A percentile compares a stretch with the other conserved stretches of the same genome.
Conservation (phyloP, 2,329 filamentous ascomycete species). For the Parafenestella ontariensis region DNA sequence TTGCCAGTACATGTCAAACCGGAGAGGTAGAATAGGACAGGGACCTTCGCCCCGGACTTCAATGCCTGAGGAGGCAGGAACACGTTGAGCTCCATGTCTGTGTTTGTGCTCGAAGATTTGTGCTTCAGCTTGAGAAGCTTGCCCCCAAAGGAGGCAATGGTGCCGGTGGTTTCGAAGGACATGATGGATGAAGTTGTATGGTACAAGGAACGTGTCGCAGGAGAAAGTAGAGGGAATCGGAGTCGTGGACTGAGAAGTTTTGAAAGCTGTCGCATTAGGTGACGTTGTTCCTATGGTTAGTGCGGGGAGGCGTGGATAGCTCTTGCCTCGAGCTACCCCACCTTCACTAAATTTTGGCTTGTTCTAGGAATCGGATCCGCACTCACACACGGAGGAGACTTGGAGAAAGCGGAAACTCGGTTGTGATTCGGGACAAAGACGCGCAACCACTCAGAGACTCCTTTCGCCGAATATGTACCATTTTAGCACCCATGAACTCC, state of each 20-base stretch:
- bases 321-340: slow-evolving; percentile 38
- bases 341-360: slow-evolving; percentile 36
- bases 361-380: slow-evolving; percentile 38
- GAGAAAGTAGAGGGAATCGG: slow-evolving; percentile 15
- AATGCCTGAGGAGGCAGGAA: slow-evolving; percentile 81
- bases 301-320: slow-evolving; percentile 39
- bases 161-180: slow-evolving; percentile 88
- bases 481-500: slow-evolving; percentile 41
- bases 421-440: slow-evolving; percentile 41
- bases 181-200: slow-evolving; percentile 36
- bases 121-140: slow-evolving; percentile 95
- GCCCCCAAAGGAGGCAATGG: slow-evolving; percentile 90
- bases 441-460: slow-evolving; percentile 37
- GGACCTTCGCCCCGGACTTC: slow-evolving; percentile 67
- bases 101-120: slow-evolving; percentile 77
- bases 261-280: slow-evolving; percentile 30
- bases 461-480: slow-evolving; percentile 43
- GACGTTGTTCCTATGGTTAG: slow-evolving; percentile 40
- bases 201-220: slow-evolving; percentile 15
- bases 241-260: slow-evolving; percentile 29
- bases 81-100: slow-evolving; percentile 91
- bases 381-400: slow-evolving; percentile 29
- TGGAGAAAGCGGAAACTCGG: slow-evolving; percentile 39
- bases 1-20: slow-evolving; percentile 95
- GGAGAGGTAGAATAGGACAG: slow-evolving; percentile 90